Conservation (phyloP, 2,329 filamentous ascomycete genomes). For the Hymenoscyphus fraxineus region DNA sequence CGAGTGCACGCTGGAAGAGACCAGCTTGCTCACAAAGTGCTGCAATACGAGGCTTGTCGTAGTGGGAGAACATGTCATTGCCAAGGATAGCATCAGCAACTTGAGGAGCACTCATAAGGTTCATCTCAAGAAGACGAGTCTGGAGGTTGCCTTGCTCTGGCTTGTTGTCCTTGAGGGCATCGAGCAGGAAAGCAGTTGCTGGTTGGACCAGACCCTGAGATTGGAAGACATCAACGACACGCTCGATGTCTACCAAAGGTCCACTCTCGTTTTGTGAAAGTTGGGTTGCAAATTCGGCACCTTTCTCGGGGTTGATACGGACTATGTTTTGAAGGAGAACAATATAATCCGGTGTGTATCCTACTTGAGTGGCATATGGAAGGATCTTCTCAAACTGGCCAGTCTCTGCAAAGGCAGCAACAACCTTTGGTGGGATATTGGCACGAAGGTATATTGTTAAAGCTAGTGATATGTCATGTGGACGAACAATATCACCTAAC, state of each 20-base stretch:
- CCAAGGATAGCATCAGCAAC: conserved; percentile 96
- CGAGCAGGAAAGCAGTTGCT: conserved; percentile 94
- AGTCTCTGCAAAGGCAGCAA: conserved; percentile 90
- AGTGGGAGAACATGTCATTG: conserved; percentile 98
- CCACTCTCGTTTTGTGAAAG: conserved; percentile 86
- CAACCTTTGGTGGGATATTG: conserved; percentile 87
- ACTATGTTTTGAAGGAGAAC: conserved; percentile 89
- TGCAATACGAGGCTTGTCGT: conserved; percentile 86
- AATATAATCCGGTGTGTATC: conserved; percentile 95
- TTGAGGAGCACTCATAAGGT: conserved; percentile 91
- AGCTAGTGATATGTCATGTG: conserved; percentile 84
- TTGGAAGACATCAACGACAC: conserved; percentile 96
- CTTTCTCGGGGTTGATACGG: conserved; percentile 87
- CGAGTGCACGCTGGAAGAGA: conserved; percentile 79
- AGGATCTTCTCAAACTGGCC: conserved; percentile 97
- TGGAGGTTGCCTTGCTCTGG: conserved; percentile 92
- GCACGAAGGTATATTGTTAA: conserved; percentile 87
- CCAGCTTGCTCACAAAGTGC: conserved; percentile 91
- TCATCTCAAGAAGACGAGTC: conserved; percentile 96
- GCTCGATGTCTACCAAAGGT: conserved; percentile 85
- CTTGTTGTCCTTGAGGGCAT: conserved; percentile 90
- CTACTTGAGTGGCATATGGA: conserved; percentile 77
- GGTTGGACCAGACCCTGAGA: conserved; percentile 97
- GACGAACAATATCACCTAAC: conserved; percentile 87
- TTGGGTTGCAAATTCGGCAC: conserved; percentile 87